phyloP scores from a whole-genome alignment of 768 basidiomycete genomes.

The Cystoderma amianthinum region DNA sequence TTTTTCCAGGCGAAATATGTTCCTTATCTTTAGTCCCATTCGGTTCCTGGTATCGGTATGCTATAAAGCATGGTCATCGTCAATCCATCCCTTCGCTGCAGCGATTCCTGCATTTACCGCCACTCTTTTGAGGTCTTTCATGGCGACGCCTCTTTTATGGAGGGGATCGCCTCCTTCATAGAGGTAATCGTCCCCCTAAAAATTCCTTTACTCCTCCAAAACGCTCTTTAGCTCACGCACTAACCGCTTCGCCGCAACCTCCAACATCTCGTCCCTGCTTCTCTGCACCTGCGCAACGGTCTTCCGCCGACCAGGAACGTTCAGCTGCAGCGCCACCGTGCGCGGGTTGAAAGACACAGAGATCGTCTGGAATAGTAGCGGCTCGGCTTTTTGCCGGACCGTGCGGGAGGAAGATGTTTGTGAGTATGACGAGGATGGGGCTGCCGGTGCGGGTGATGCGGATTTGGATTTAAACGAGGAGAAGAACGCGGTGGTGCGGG shows the following conservation, averaged over 20 bases:
- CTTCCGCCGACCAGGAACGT: background rate
- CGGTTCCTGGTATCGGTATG: too few relatives aligned
- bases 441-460: background rate
- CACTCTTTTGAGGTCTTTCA: too few relatives aligned
- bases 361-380: background rate
- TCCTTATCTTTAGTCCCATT: too few relatives aligned
- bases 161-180: too few relatives aligned
- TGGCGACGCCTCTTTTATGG: too few relatives aligned
- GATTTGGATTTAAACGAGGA: background rate
- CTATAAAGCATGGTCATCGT: too few relatives aligned
- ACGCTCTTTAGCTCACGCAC: background rate
- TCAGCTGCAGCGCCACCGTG: background rate
- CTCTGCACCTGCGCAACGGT: background rate
- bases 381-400: background rate
- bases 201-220: background rate
- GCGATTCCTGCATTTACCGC: too few relatives aligned
- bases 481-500: constrained; percentile 3
- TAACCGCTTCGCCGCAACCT: background rate
- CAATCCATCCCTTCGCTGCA: too few relatives aligned
- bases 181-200: too few relatives aligned
- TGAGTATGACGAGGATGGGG: background rate
- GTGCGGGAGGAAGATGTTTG: background rate
- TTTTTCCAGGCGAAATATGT: too few relatives aligned
- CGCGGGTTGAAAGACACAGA: background rate
- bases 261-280: background rate